Evolutionary conservation across 192 early-diverging fungal species (phyloP), one percentile per base, ranked within the genome.

Genomic region (Coemansia guatemalensis): DNA sequence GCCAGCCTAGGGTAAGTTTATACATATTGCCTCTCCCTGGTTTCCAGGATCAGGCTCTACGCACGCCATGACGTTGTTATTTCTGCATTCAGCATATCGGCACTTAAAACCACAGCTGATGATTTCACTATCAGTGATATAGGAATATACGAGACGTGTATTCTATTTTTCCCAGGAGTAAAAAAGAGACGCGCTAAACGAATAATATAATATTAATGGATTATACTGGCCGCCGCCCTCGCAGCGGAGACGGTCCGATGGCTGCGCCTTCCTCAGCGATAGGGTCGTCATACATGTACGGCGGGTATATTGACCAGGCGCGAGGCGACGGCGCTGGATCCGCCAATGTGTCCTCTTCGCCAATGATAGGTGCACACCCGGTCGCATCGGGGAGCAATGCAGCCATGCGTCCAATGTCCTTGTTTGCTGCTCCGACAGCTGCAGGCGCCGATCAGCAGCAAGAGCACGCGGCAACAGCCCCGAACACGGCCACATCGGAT

Each of bases 401-500:
- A 47, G 69, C 61, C 7, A 25, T 26, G 27, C 68, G 68, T 20
- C 69, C 65, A 22, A 58, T 58, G 41, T 69, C 74, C 41, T 64
- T 71, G 68, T 64, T 67, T 52, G 51, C 56, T 18, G 12, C 62
- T 17, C 21, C 50, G 8, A 29, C 58, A 18, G 23, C 50, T 23
- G 24, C 64, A n/a, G 51, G 23, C 17, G 30, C 22, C 18, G 48
- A 57, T 51, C 60, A 48, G 32, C 61, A 66, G 55, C 56, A 62
- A 21, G 65, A 64, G 22, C 59, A 68, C 20, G 54, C 74, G 52
- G 56, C 53, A 52, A 54, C 71, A 4, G 55, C 54, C 18, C 69
- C 69, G 61, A 68, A 59, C 52, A 68, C 75, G 12, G 66, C 75
- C 27, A 52, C 65, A 27, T 64, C 77, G 1, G 78, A 80, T 41